A percentile compares a stretch with the other conserved stretches of the same genome.
These are phyloP conservation scores for Thermothielavioides terrestris DNA, from an alignment of 495 filamentous ascomycete genomes.

Conservation along the genomic window DNA sequence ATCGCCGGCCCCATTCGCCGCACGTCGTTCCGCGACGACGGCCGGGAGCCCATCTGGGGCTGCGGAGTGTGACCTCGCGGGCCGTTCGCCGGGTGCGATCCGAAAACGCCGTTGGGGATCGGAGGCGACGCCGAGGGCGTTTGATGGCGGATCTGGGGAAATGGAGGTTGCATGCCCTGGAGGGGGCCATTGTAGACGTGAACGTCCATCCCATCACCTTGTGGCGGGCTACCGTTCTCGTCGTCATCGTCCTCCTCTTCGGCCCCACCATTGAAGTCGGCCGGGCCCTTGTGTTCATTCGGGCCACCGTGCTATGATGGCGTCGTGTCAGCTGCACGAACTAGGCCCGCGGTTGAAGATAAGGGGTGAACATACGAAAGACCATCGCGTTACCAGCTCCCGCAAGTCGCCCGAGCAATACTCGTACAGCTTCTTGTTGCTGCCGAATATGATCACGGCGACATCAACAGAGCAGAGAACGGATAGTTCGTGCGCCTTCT, in stretches of 20 bases:
- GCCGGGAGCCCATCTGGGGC: constrained; percentile 66
- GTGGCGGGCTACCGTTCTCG: constrained; percentile 62
- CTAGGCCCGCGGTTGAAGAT: not conserved
- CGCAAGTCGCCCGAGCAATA: constrained; percentile 92
- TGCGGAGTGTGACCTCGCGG: constrained; percentile 73
- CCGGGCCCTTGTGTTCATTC: constrained; percentile 93
- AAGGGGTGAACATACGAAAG: constrained; percentile 59
- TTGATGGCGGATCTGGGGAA: constrained; percentile 66
- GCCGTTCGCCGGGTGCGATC: constrained; percentile 28
- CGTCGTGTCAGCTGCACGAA: constrained; percentile 19
- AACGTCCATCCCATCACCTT: constrained; percentile 44
- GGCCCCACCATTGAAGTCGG: constrained; percentile 79
- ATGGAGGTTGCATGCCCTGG: constrained; percentile 62
- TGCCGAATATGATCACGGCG: constrained; percentile 95
- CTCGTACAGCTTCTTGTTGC: constrained; percentile 97
- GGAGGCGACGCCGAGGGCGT: constrained; percentile 87
- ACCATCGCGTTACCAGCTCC: constrained; percentile 75
- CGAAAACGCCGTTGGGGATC: constrained; percentile 70
- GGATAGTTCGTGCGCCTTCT: constrained; percentile 97
- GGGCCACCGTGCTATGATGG: constrained; percentile 68
- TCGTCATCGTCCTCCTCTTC: constrained; percentile 87
- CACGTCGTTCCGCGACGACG: constrained; percentile 71
- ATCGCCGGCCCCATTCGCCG: constrained; percentile 66
- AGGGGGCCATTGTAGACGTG: constrained; percentile 68
- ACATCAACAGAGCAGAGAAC: constrained; percentile 98